A percentile compares a stretch with the other conserved stretches of the same genome.
These are phyloP conservation scores for Aurantiochytrium sp. DNA, from an alignment of 108 stramenopile species.

Conservation along the genomic window DNA sequence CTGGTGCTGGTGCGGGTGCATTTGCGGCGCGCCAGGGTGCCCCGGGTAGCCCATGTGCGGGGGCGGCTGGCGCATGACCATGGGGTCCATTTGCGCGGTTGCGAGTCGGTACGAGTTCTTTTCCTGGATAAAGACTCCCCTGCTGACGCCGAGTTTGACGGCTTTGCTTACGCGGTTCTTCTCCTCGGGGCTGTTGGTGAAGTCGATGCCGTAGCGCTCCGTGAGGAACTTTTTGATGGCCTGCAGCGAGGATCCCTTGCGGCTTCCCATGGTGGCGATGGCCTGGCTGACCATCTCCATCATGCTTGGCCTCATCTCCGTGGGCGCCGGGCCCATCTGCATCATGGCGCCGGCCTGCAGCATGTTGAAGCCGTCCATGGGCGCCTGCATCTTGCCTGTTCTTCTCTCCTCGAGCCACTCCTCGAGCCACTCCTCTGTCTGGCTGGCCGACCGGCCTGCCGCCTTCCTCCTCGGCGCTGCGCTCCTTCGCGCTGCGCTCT, in stretches of 20 bases:
- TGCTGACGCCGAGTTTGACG: neutral
- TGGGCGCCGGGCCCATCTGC: neutral
- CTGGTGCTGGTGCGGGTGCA: constrained; percentile 12
- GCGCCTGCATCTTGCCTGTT: neutral
- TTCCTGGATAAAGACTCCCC: neutral
- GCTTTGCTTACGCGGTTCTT: constrained; percentile 11
- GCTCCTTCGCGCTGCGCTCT: no score
- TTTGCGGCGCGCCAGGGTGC: neutral
- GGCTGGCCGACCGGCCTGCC: no score
- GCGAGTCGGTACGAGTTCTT: neutral
- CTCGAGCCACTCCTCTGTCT: no score
- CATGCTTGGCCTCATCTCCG: neutral
- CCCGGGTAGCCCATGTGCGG: neutral
- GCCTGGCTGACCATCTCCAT: constrained; percentile 17
- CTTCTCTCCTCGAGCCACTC: no score
- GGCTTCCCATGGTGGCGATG: neutral
- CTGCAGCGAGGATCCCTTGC: constrained; percentile 16
- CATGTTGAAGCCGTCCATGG: constrained; percentile 5
- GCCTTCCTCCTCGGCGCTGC: no score
- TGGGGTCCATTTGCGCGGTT: neutral
- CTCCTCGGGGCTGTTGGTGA: neutral
- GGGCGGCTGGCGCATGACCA: neutral
- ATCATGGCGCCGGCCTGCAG: neutral
- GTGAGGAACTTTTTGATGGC: constrained; percentile 19
- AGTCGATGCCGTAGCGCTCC: neutral